Conservation (phyloP, 2,329 filamentous ascomycete species). For the Aureobasidium sp. region DNA sequence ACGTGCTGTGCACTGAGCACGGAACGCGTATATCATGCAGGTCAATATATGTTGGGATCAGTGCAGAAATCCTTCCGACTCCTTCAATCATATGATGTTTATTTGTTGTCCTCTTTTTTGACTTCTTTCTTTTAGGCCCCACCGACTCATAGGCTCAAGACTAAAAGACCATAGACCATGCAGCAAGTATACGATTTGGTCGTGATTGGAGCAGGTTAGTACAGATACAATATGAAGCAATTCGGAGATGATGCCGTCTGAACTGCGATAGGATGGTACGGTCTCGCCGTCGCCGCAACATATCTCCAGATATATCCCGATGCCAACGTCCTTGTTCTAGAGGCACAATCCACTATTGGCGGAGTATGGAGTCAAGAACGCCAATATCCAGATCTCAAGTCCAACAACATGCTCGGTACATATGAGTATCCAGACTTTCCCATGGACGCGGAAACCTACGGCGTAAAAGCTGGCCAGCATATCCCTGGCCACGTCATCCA, state of each 20-base stretch:
- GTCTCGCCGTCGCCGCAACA: slow-evolving; percentile 54
- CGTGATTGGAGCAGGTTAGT: slow-evolving; percentile 54
- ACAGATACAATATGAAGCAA: not conserved
- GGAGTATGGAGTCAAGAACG: slow-evolving; percentile 76
- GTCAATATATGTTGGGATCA: slow-evolving; percentile 5
- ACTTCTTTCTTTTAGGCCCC: not conserved
- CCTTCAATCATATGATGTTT: not conserved
- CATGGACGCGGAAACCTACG: slow-evolving; percentile 59
- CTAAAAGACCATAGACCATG: not conserved
- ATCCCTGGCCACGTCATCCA: slow-evolving; percentile 65
- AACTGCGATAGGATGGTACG: slow-evolving; percentile 43
- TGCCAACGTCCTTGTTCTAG: slow-evolving; percentile 49
- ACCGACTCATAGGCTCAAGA: too few relatives aligned
- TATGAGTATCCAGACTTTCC: slow-evolving; percentile 81
- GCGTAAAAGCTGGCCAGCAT: slow-evolving; percentile 59
- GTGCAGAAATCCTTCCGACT: not conserved
- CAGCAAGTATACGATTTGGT: slow-evolving; percentile 34
- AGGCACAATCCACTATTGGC: slow-evolving; percentile 54
- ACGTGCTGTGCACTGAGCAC: not conserved
- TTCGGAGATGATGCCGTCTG: not conserved
- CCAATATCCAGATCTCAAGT: slow-evolving; percentile 74
- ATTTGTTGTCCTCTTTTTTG: not conserved
- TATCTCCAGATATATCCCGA: slow-evolving; percentile 48
- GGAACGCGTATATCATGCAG: not conserved
- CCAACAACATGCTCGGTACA: slow-evolving; percentile 78